Evolutionary conservation across 805 yeast genomes (phyloP).

Genomic region (Kurtzmaniella cleridarum): DNA sequence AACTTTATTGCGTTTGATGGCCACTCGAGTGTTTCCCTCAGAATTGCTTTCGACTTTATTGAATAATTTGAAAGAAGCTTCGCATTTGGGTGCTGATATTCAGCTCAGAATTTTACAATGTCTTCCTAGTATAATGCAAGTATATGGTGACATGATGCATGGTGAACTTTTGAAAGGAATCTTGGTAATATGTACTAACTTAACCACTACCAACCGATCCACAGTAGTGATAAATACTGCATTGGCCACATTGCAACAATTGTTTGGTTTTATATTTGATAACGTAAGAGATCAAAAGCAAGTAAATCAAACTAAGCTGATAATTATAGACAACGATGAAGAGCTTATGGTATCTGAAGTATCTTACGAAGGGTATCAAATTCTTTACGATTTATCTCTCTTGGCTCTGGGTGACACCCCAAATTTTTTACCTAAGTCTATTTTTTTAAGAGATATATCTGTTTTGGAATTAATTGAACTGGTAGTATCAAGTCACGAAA

Average conservation of each 20-base stretch:
- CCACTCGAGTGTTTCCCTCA: conserved; percentile 49
- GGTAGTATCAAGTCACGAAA: conserved; percentile 58
- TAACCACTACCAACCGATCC: conserved; percentile 64
- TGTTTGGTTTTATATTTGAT: conserved; percentile 75
- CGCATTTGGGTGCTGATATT: conserved; percentile 71
- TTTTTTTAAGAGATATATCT: conserved; percentile 51
- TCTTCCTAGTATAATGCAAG: conserved; percentile 68
- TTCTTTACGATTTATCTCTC: conserved; percentile 69
- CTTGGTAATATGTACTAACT: conserved; percentile 62
- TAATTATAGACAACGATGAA: conserved; percentile 43
- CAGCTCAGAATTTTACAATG: conserved; percentile 84
- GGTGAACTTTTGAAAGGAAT: conserved; percentile 55
- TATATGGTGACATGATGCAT: conserved; percentile 49
- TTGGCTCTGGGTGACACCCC: conserved; percentile 58
- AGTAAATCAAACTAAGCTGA: conserved; percentile 18
- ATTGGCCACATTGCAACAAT: conserved; percentile 85
- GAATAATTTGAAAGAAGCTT: conserved; percentile 66
- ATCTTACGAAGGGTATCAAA: conserved; percentile 64
- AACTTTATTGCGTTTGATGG: conserved; percentile 58
- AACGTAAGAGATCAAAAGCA: conserved; percentile 31
- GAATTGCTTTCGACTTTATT: conserved; percentile 50
- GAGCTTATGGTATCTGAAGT: conserved; percentile 40
- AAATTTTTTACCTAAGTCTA: conserved; percentile 44
- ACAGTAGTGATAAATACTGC: conserved; percentile 86
- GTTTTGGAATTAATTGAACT: conserved; percentile 83